Evolutionary conservation across 78 protist species (phyloP), one percentile per base, ranked within the genome.

Genomic region (Parvularia atlantis): DNA sequence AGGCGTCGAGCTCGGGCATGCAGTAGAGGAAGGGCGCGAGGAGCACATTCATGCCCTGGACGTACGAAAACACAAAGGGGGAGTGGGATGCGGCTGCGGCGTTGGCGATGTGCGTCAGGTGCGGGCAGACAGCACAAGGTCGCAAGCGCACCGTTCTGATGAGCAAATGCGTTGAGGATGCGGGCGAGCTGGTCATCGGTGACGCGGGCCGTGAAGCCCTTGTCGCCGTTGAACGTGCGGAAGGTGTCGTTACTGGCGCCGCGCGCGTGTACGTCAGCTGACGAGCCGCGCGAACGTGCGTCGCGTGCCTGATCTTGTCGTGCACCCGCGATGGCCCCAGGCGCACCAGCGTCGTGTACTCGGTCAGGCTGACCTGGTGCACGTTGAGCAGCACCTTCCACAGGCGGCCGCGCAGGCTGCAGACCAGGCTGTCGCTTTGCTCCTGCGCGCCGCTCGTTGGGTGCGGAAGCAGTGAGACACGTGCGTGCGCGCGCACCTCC

Each of bases 1-100:
- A 87, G 22, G 92, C 88, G 31, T 83, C 89, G 19, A 83, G 35
- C 58, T 87, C 92, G 9, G 85, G 84, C 82, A 87, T 66, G 35
- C 83, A 88, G 59, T 80, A 87, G n/a, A 87, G 44, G 36, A 87
- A 76, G 39, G 85, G 84, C 30, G 85, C 92, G 30, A 76, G 66
- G 37, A 87, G 58, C 26, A 71, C 80, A 52, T 84, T 83, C 92
- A 87, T 87, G 31, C 92, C 92, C 66, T 87, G 92, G 11, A 83
- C 92, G 66, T 87, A 87, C 59, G 71, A 66, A 9, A 66, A n/a
- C 19, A 58, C 36, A 6, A 59, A n/a, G n/a, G n/a, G n/a, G n/a
- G n/a, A n/a, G n/a, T n/a, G n/a, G 17, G 13, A 60, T 1, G 4
- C 5, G 35, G 16, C 22, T 22, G 65, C 6, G 17, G 16, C 26